Conservation (phyloP, 2,329 filamentous ascomycete genomes). For the Sporothrix dimorphospora region DNA sequence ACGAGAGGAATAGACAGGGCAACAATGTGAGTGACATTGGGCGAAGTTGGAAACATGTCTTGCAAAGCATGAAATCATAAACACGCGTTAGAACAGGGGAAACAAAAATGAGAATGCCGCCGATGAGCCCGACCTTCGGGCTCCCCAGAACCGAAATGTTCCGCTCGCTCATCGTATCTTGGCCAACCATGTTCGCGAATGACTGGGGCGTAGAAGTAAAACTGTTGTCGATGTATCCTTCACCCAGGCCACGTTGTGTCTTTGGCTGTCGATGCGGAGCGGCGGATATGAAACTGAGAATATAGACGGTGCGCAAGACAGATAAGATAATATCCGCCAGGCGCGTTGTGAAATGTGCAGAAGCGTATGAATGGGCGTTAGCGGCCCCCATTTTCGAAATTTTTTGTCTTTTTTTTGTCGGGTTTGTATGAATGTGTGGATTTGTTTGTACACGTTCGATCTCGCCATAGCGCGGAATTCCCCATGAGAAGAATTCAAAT, state of each 20-base stretch:
- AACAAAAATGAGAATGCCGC: slow-evolving; percentile 1
- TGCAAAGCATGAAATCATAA: slow-evolving; percentile 18
- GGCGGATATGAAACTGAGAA: background rate
- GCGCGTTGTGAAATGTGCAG: slow-evolving; percentile 42
- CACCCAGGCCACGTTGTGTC: background rate
- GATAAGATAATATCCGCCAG: background rate
- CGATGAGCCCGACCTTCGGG: slow-evolving; percentile 10
- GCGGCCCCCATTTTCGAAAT: background rate
- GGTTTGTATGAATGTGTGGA: background rate
- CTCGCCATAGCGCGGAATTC: background rate
- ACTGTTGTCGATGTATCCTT: background rate
- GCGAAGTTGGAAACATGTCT: background rate
- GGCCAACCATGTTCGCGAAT: background rate
- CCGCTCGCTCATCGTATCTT: background rate
- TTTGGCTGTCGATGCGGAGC: background rate
- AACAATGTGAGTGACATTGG: background rate
- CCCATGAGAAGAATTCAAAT: too few species aligned
- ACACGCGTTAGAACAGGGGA: slow-evolving; percentile 4
- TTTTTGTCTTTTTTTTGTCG: background rate
- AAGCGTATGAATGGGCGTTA: background rate
- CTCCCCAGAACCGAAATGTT: background rate
- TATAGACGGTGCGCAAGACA: background rate
- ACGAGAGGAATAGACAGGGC: background rate
- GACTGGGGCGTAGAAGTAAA: background rate
- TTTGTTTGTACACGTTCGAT: background rate